These are phyloP conservation scores for Aspergillus calidoustus DNA, from an alignment of 2,329 filamentous ascomycete genomes.

Conservation along the genomic window DNA sequence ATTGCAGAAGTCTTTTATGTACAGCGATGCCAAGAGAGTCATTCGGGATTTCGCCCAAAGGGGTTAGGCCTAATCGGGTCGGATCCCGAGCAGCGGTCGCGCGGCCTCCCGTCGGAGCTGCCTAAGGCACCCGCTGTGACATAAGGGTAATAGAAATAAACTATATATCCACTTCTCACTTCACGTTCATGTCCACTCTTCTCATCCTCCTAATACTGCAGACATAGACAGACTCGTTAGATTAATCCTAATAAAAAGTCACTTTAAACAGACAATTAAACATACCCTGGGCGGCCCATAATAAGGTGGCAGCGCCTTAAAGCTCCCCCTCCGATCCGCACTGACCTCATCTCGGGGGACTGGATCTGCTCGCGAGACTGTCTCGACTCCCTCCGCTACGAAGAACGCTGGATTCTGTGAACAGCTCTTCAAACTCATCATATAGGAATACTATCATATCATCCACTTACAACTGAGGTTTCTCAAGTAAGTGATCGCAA, in stretches of 20 bases:
- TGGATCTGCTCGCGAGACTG: background rate
- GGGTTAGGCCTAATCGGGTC: too few species aligned
- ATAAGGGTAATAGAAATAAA: too few species aligned
- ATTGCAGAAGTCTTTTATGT: too few species aligned
- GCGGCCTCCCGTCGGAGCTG: too few species aligned
- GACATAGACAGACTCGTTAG: background rate
- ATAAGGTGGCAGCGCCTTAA: background rate
- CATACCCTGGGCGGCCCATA: background rate
- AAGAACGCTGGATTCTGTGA: constrained; percentile 29
- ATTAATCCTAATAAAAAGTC: background rate
- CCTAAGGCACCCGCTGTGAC: too few species aligned
- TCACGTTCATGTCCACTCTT: background rate
- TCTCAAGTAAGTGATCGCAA: constrained; percentile 34
- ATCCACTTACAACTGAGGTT: constrained; percentile 36
- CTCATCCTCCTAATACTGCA: background rate
- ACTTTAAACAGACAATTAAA: fast-evolving
- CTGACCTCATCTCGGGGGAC: background rate
- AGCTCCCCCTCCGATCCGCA: too few species aligned
- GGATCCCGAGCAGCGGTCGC: too few species aligned
- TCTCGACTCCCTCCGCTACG: constrained; percentile 5
- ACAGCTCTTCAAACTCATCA: constrained; percentile 30
- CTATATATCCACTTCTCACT: background rate
- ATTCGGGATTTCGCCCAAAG: too few species aligned
- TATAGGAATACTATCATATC: constrained; percentile 38
- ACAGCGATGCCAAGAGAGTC: too few species aligned